phyloP scores from a whole-genome alignment of 441 rosid genomes.

The Corymbia citriodora region DNA sequence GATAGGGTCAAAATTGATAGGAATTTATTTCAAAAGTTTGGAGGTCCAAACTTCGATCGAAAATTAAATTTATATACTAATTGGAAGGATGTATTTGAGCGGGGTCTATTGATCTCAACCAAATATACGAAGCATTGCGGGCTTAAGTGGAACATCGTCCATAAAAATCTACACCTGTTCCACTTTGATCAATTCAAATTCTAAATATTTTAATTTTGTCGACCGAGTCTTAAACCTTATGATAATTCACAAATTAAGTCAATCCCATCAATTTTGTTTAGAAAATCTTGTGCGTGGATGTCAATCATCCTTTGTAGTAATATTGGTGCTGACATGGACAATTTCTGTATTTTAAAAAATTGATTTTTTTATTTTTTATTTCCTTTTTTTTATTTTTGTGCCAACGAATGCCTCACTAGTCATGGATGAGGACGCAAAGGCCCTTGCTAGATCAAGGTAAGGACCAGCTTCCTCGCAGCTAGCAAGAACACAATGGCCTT shows the following conservation, averaged over 20 bases:
- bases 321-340: too few species aligned
- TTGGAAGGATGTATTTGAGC: background rate
- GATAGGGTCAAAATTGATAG: background rate
- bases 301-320: too few species aligned
- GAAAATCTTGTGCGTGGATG: too few species aligned
- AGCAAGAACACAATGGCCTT: too few species aligned
- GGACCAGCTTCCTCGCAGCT: too few species aligned
- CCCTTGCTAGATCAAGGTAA: too few species aligned
- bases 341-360: too few species aligned
- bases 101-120: background rate
- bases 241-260: accelerated
- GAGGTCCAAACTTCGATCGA: background rate
- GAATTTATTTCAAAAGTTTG: background rate
- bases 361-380: too few species aligned
- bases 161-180: accelerated
- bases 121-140: background rate
- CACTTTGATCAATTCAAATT: background rate
- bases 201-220: too few species aligned
- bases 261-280: accelerated
- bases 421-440: too few species aligned
- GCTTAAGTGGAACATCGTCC: background rate
- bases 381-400: too few species aligned
- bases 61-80: background rate
- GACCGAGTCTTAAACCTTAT: accelerated
- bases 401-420: too few species aligned